A percentile compares a stretch with the other conserved stretches of the same genome.
These are phyloP conservation scores for Moesziomyces aphidis DNA, from an alignment of 1,284 basidiomycete genomes.

Conservation along the genomic window DNA sequence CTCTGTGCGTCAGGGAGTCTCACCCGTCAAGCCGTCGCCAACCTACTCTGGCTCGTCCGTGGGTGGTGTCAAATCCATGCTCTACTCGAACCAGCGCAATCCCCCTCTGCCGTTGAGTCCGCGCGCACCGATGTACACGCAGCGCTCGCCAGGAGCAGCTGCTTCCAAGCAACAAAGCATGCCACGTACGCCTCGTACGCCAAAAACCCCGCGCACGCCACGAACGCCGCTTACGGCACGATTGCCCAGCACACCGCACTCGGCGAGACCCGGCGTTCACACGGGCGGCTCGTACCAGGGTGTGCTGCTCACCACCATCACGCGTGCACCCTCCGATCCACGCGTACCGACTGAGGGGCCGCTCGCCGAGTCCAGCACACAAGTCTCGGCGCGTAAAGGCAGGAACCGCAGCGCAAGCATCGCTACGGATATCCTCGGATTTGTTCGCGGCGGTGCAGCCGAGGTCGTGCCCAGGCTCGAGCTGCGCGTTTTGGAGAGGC, in stretches of 20 bases:
- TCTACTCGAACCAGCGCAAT: constrained; percentile 11
- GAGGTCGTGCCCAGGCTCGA: constrained; percentile 31
- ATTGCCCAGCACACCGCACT: constrained; percentile 12
- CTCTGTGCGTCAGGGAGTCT: neutral
- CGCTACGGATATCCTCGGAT: constrained; percentile 19
- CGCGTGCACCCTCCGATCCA: constrained; percentile 8
- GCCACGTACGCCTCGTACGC: constrained; percentile 10
- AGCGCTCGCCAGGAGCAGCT: neutral
- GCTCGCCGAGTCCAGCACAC: neutral
- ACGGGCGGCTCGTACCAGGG: constrained; percentile 22
- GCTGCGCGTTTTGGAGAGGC: constrained; percentile 24
- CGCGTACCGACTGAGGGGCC: neutral
- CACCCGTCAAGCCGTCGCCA: constrained; percentile 27
- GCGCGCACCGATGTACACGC: constrained; percentile 6
- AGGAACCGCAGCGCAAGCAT: constrained; percentile 21
- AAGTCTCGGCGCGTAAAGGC: neutral
- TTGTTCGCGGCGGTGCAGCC: constrained; percentile 25
- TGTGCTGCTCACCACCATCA: constrained; percentile 31
- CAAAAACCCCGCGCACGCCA: constrained; percentile 3
- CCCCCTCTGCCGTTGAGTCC: constrained; percentile 15
- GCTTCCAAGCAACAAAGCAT: neutral
- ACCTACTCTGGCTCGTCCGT: constrained; percentile 11
- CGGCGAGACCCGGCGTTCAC: neutral
- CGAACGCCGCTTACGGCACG: constrained; percentile 16
- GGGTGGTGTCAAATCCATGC: constrained; percentile 25